Conservation (phyloP, 176 grass and related monocot genomes). For the Bothriochloa decipiens region DNA sequence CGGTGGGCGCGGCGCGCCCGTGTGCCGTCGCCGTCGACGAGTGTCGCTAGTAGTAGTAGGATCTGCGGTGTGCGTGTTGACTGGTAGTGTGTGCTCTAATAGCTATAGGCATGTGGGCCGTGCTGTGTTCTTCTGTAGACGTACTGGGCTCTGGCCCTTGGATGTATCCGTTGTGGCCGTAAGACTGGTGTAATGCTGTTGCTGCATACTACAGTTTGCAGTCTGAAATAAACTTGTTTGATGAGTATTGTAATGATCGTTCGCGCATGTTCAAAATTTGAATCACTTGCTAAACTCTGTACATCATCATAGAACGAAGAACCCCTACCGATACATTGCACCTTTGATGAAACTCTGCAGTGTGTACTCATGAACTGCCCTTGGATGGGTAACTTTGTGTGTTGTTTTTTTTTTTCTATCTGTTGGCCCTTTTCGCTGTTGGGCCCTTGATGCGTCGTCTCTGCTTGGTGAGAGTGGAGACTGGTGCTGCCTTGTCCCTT, state of each 20-base stretch:
- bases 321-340: background rate
- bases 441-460: background rate
- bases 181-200: background rate
- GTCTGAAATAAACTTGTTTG: conserved; percentile 33
- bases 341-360: background rate
- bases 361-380: too few relatives aligned
- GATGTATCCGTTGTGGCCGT: background rate
- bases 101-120: background rate
- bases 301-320: background rate
- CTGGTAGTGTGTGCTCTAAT: background rate
- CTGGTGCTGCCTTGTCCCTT: background rate
- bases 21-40: background rate
- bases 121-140: background rate
- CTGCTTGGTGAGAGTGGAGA: background rate
- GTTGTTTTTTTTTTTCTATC: too few relatives aligned
- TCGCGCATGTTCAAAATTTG: background rate
- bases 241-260: background rate
- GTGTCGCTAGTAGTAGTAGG: too few relatives aligned
- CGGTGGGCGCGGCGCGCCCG: too few relatives aligned
- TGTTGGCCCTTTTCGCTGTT: background rate
- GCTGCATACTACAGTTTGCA: background rate
- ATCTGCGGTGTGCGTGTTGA: background rate
- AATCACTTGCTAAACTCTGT: background rate
- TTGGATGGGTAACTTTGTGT: too few relatives aligned
- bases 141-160: background rate